These are phyloP conservation scores for Cutaneotrichosporon cavernicola DNA, from an alignment of 1,284 basidiomycete genomes.

Conservation along the genomic window DNA sequence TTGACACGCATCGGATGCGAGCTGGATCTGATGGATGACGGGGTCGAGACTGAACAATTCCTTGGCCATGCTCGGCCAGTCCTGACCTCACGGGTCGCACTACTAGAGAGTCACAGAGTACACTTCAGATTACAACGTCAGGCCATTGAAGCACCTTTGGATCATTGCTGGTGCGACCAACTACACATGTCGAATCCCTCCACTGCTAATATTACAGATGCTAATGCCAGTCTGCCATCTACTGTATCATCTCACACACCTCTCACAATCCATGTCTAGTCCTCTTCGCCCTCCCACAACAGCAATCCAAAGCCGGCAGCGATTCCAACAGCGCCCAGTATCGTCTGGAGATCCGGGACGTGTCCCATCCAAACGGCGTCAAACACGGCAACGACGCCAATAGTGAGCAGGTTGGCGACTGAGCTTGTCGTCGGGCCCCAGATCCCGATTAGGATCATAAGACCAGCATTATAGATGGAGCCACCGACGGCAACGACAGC, in stretches of 20 bases:
- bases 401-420: slow-evolving; percentile 52
- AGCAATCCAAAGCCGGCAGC: slow-evolving; percentile 50
- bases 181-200: not conserved
- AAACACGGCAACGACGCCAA: slow-evolving; percentile 50
- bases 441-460: slow-evolving; percentile 53
- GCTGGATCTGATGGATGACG: no score
- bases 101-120: no score
- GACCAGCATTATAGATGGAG: slow-evolving; percentile 50
- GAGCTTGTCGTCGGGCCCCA: slow-evolving; percentile 52
- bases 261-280: not conserved
- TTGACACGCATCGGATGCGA: no score
- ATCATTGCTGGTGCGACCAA: not conserved
- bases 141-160: no score
- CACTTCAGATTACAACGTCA: no score
- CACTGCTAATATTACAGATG: slow-evolving; percentile 12
- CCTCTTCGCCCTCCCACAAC: slow-evolving; percentile 47
- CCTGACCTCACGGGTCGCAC: no score
- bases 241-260: not conserved
- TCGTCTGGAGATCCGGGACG: slow-evolving; percentile 41
- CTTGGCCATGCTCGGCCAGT: no score
- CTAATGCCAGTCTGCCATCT: not conserved
- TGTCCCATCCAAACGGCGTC: slow-evolving; percentile 49
- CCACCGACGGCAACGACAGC: slow-evolving; percentile 41
- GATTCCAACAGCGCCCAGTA: slow-evolving; percentile 49
- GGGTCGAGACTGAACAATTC: no score